Percentiles rank a stretch among this genome's conserved stretches.
Evolutionary conservation across 1,284 basidiomycete genomes (phyloP).

Genomic region (Chondrostereum purpureum): DNA sequence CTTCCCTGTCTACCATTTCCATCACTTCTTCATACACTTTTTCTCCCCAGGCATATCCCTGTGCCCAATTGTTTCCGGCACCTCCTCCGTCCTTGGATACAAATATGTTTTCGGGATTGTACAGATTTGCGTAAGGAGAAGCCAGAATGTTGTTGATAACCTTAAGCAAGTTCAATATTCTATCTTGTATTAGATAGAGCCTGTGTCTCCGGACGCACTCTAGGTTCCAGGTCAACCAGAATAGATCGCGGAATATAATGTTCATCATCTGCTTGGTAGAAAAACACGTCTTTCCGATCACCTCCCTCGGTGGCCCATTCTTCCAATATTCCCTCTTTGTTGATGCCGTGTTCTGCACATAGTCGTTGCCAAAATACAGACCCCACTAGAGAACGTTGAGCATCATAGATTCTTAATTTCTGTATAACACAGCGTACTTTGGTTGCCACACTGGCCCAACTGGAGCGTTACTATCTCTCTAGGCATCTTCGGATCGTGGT

Average conservation of each 20-base stretch:
- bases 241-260: constrained; percentile 98
- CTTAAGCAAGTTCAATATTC: constrained; percentile 41
- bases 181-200: constrained; percentile 8
- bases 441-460: constrained; percentile 94
- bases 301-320: constrained; percentile 93
- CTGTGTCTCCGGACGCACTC: constrained; percentile 67
- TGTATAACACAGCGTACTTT: constrained; percentile 74
- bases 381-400: constrained; percentile 74
- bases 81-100: constrained; percentile 94
- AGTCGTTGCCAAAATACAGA: constrained; percentile 94
- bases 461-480: constrained; percentile 85
- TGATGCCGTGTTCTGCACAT: constrained; percentile 95
- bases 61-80: constrained; percentile 98
- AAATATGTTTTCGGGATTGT: constrained; percentile 99
- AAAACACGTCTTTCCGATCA: constrained; percentile 98
- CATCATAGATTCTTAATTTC: constrained; percentile 12
- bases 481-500: constrained; percentile 46
- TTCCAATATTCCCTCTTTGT: constrained; percentile 86
- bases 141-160: constrained; percentile 94
- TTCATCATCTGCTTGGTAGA: constrained; percentile 99
- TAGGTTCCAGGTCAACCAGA: constrained; percentile 94
- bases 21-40: constrained; percentile 94
- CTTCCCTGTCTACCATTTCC: constrained; percentile 99
- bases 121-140: constrained; percentile 89
- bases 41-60: constrained; percentile 89